Conservation (phyloP, 805 yeast species). For the Wickerhamomyces hampshirensis region DNA sequence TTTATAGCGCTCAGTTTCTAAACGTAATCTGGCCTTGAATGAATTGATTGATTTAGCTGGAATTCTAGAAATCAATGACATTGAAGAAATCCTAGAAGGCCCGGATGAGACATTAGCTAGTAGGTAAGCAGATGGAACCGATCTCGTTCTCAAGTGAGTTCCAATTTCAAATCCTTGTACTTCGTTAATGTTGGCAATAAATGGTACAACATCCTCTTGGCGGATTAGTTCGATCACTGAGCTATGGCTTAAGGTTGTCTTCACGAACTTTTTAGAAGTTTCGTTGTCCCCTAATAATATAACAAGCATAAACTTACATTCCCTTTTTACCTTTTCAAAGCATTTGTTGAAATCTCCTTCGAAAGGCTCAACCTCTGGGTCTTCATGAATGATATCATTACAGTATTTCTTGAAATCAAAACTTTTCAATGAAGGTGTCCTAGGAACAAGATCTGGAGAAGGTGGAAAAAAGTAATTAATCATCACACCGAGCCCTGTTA, state of each 20-base stretch:
- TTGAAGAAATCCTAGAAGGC: constrained; percentile 27
- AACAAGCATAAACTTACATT: constrained; percentile 18
- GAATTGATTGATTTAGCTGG: constrained; percentile 26
- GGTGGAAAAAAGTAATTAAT: constrained; percentile 33
- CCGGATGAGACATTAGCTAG: constrained; percentile 54
- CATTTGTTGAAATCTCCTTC: constrained; percentile 21
- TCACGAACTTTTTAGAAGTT: constrained; percentile 35
- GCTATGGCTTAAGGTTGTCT: constrained; percentile 41
- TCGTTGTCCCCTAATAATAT: constrained; percentile 18
- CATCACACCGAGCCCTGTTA: constrained; percentile 34
- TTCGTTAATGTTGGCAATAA: constrained; percentile 59
- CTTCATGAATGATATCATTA: constrained; percentile 15
- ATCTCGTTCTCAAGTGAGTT: constrained; percentile 43
- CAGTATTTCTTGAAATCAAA: constrained; percentile 14
- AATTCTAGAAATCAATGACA: constrained; percentile 30
- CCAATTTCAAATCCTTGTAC: constrained; percentile 68
- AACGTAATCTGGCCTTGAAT: constrained; percentile 32
- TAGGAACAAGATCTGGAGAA: constrained; percentile 29
- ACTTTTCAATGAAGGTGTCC: constrained; percentile 19
- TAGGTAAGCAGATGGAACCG: constrained; percentile 51
- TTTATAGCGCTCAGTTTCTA: constrained; percentile 48
- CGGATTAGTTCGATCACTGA: constrained; percentile 35
- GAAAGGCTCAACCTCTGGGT: background rate
- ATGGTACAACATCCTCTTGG: constrained; percentile 45
- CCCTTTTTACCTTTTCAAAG: constrained; percentile 14